Percentiles rank a stretch among this genome's conserved stretches.
Evolutionary conservation across 2,329 filamentous ascomycete species (phyloP).

Genomic region (Onygenales sp.): DNA sequence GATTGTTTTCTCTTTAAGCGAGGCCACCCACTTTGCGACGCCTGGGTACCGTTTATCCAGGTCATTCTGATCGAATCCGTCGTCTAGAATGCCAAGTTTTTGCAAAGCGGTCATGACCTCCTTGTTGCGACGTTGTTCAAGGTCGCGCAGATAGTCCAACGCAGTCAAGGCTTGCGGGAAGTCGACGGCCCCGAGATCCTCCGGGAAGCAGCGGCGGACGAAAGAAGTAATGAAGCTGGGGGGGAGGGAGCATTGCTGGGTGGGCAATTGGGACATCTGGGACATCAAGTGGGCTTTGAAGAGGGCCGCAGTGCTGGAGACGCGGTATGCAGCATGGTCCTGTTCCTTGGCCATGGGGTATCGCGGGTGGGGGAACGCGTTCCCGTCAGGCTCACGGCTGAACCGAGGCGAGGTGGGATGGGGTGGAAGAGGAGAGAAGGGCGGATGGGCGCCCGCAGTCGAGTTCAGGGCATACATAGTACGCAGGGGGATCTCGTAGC

Average conservation of each 20-base stretch:
- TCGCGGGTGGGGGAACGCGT: constrained; percentile 17
- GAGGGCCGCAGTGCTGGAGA: constrained; percentile 29
- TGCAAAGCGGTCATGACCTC: constrained; percentile 48
- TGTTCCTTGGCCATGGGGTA: constrained; percentile 17
- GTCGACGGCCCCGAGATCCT: constrained; percentile 49
- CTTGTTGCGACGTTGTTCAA: constrained; percentile 50
- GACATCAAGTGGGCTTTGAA: constrained; percentile 33
- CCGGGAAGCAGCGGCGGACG: constrained; percentile 49
- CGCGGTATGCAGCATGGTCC: constrained; percentile 12
- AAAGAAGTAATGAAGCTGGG: constrained; percentile 55
- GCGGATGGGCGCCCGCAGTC: constrained; percentile 37
- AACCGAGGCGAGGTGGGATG: constrained; percentile 24
- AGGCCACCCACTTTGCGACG: constrained; percentile 46
- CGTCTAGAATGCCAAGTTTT: constrained; percentile 43
- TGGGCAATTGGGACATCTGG: constrained; percentile 49
- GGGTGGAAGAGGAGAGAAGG: constrained; percentile 10
- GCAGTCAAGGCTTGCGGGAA: constrained; percentile 57
- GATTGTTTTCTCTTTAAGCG: constrained; percentile 41
- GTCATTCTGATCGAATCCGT: constrained; percentile 40
- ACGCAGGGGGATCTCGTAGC: constrained; percentile 56
- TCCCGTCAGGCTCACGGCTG: constrained; percentile 25
- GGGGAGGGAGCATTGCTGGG: constrained; percentile 53
- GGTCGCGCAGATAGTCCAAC: constrained; percentile 56
- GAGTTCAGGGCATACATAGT: constrained; percentile 61
- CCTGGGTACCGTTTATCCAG: constrained; percentile 44